Conservation (phyloP, 768 basidiomycete species). For the Pulveroboletus frians region DNA sequence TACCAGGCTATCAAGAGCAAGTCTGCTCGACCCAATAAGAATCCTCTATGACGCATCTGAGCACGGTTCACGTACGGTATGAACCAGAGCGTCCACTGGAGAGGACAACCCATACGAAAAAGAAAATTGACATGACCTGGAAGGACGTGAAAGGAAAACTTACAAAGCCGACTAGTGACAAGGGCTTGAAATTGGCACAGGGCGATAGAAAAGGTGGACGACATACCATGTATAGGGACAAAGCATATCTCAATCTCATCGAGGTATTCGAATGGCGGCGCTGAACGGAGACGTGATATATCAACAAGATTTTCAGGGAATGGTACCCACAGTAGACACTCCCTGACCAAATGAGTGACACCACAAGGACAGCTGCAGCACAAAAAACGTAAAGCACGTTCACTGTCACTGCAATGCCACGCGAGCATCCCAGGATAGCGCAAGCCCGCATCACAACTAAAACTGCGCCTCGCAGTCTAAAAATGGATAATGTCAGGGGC, state of each 20-base stretch:
- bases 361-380: neutral
- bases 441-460: constrained; percentile 23
- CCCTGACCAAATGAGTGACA: neutral
- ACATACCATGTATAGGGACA: constrained; percentile 9
- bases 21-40: constrained; percentile 6
- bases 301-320: neutral
- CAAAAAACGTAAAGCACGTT: constrained; percentile 12
- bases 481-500: neutral
- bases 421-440: constrained; percentile 18
- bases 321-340: neutral
- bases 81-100: constrained; percentile 12
- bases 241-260: constrained; percentile 11
- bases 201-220: neutral
- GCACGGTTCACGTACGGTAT: constrained; percentile 7
- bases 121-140: neutral
- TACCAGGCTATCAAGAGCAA: constrained; percentile 11
- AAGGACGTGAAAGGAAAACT: neutral
- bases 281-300: neutral
- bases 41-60: neutral
- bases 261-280: constrained; percentile 4
- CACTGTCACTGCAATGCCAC: neutral
- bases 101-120: neutral
- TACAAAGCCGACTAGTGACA: constrained; percentile 6
- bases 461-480: constrained; percentile 7
- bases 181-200: neutral